Evolutionary conservation across 176 grass and related monocot species (phyloP).

Genomic region (Bothriochloa decipiens): DNA sequence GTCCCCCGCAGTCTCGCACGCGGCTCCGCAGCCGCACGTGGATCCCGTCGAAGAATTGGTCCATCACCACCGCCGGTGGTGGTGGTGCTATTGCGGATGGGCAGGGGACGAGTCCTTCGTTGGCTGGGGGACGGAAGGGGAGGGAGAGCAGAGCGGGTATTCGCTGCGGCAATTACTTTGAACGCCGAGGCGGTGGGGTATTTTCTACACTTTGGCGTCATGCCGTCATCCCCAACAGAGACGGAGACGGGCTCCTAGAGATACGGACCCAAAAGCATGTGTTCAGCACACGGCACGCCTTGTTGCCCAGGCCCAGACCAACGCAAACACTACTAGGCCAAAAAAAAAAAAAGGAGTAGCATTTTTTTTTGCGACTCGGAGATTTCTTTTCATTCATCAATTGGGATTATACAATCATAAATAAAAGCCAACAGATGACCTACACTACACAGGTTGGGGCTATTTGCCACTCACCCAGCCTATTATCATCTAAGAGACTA

Average conservation of each 20-base stretch:
- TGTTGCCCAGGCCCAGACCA: not conserved
- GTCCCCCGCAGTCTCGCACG: not conserved
- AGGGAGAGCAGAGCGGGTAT: not conserved
- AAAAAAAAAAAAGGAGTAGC: not conserved
- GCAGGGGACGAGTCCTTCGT: not conserved
- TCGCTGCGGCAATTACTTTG: not conserved
- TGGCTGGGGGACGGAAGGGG: not conserved
- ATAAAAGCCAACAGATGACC: no score
- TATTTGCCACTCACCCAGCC: no score
- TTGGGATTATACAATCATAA: no score
- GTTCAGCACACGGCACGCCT: not conserved
- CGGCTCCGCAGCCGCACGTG: not conserved
- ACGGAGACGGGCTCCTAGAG: not conserved
- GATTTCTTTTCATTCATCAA: no score
- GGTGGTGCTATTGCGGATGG: not conserved
- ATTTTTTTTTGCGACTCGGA: no score
- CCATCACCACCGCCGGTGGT: not conserved
- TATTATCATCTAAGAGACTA: no score
- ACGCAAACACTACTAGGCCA: not conserved
- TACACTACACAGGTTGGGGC: no score
- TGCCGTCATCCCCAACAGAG: not conserved
- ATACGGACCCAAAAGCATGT: not conserved
- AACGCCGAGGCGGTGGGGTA: not conserved
- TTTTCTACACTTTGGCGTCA: no score
- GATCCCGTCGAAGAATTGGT: not conserved